Percentiles rank a stretch among this genome's conserved stretches.
These are phyloP conservation scores for Debaryomyces singareniensis DNA, from an alignment of 1,139 yeast genomes.

Conservation along the genomic window DNA sequence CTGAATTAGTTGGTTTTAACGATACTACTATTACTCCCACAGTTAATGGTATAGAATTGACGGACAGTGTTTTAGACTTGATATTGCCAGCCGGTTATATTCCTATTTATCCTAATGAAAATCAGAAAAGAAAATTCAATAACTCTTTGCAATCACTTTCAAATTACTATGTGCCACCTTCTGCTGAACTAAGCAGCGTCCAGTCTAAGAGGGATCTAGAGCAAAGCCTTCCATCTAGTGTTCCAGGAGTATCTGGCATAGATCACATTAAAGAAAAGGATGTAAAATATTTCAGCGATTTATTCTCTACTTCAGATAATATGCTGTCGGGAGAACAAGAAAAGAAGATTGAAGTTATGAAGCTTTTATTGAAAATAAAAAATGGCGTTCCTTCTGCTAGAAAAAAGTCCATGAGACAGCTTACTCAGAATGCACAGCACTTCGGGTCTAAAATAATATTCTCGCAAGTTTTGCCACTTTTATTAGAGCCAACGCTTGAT, in stretches of 20 bases:
- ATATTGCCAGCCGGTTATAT: conserved; percentile 53
- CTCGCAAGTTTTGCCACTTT: conserved; percentile 63
- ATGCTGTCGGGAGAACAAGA: conserved; percentile 45
- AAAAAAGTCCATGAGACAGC: conserved; percentile 61
- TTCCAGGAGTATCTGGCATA: conserved; percentile 54
- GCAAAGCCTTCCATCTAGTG: conserved; percentile 39
- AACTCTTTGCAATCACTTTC: conserved; percentile 1
- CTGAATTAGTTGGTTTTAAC: neutral
- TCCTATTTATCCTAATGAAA: conserved; percentile 35
- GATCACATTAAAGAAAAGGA: conserved; percentile 71
- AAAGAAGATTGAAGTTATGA: conserved; percentile 58
- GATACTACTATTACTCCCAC: conserved; percentile 18
- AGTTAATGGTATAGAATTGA: conserved; percentile 39
- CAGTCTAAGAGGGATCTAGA: conserved; percentile 19
- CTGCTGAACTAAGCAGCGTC: conserved; percentile 11
- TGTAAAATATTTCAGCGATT: conserved; percentile 61
- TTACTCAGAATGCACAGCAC: conserved; percentile 57
- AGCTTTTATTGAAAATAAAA: conserved; percentile 60
- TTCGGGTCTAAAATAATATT: conserved; percentile 71
- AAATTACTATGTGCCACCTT: conserved; percentile 21
- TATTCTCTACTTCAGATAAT: conserved; percentile 36
- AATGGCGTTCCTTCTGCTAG: conserved; percentile 69
- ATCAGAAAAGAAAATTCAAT: conserved; percentile 15
- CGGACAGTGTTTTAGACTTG: conserved; percentile 44
- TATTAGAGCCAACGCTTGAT: conserved; percentile 67